A percentile compares a stretch with the other conserved stretches of the same genome.
Evolutionary conservation across 306 rosid genomes (phyloP).

Genomic region (Ormosia semicastrata): DNA sequence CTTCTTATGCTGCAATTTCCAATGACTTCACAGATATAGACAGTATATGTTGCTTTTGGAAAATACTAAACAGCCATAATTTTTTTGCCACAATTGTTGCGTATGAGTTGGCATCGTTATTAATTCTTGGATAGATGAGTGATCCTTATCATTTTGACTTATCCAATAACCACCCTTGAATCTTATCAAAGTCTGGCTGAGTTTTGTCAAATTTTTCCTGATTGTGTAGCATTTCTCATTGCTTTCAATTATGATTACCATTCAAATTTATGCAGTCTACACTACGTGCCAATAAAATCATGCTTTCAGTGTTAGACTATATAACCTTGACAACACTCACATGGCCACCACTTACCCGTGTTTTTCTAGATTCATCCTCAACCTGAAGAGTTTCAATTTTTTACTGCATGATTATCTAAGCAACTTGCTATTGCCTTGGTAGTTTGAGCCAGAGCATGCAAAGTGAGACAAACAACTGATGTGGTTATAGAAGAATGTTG

Average conservation of each 20-base stretch:
- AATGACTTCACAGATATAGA: neutral
- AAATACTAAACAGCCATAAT: too few relatives aligned
- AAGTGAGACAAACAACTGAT: neutral
- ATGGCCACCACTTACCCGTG: neutral
- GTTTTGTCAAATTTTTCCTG: neutral
- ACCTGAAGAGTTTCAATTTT: neutral
- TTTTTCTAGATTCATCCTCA: neutral
- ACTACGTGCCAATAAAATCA: neutral
- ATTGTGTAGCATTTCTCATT: neutral
- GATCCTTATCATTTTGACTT: neutral
- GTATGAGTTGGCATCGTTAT: too few relatives aligned
- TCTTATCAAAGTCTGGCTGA: neutral
- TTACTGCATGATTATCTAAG: neutral
- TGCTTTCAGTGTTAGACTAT: neutral
- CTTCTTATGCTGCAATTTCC: neutral
- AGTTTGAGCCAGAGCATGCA: neutral
- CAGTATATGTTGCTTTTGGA: neutral
- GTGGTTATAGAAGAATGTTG: neutral
- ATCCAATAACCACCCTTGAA: neutral
- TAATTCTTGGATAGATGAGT: neutral
- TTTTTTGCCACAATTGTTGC: too few relatives aligned
- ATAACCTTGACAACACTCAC: neutral
- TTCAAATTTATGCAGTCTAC: neutral
- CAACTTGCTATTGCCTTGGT: neutral
- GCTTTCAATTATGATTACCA: neutral